Base-by-base conservation (phyloP, 2,329 filamentous ascomycete species). In the Microcyclospora pomicola region DNA sequence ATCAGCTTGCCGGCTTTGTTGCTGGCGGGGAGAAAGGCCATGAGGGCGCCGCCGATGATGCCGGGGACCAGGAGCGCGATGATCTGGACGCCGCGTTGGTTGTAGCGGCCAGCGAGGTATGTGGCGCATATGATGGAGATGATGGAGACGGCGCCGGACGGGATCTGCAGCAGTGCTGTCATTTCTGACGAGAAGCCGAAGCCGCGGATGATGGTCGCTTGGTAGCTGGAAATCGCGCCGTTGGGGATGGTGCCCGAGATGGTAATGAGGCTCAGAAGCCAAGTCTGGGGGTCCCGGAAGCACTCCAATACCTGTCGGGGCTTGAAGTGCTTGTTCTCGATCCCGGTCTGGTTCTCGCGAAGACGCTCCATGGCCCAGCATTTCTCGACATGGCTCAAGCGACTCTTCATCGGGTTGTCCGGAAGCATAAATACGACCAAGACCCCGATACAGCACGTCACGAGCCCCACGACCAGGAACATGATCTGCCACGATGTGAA, bases 111-210 rank as follows among this genome's bases (percentile, higher is more conserved):
- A 3, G 53, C 53, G 0, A 54, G 36, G 30, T 47, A 52, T 0
- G 49, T 42, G 15, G 36, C 36, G 9, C n/a, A 32, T 16, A 58
- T 39, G 34, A 57, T 55, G 30, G 51, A 36, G 39, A 61, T 39
- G 61, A 71, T 47, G 61, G 61, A 33, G 51, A 68, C 15, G 62
- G 67, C 42, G 56, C 91, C 2, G 67, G 78, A 40, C 47, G 67
- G 1, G 74, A 86, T 55, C 66, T 82, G 15, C 1, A 59, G 48
- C 1, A 60, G 47, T 3, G 56, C 54, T 1, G 55, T 49, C 2
- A 47, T 38, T 32, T 50, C 50, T 32, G 44, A 43, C 34, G 46
- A 45, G 42, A 54, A 57, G 7, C 55, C 54, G 35, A 57, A 55
- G 15, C 42, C 42, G 33, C 47, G 51, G 45, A 59, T 55, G 30